phyloP scores from a whole-genome alignment of 352 stramenopile species.

The Globisporangium iwayamae region DNA sequence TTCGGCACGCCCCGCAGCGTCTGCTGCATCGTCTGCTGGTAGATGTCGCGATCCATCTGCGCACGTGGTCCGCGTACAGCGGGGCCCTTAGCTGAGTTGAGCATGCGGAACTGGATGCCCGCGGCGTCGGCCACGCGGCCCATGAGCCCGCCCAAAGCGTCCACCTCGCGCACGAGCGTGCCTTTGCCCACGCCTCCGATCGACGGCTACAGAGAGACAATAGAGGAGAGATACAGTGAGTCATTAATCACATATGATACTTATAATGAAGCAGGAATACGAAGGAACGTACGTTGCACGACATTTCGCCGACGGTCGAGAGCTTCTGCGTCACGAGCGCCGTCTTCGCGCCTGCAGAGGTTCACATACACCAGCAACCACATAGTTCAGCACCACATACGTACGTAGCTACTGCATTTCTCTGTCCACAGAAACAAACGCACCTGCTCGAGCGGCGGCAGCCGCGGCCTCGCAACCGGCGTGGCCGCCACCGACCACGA shows the following conservation, averaged over 20 bases:
- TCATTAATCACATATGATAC: background rate
- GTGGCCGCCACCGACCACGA: constrained; percentile 61
- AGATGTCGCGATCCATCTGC: constrained; percentile 97
- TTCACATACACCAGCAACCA: background rate
- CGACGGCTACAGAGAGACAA: constrained; percentile 53
- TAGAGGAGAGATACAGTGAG: background rate
- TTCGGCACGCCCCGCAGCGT: constrained; percentile 74
- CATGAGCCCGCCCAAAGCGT: constrained; percentile 98
- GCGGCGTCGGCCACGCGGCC: constrained; percentile 92
- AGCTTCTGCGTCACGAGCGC: constrained; percentile 95
- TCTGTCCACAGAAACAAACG: background rate
- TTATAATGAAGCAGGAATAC: background rate
- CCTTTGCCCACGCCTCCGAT: constrained; percentile 99
- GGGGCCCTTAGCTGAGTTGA: constrained; percentile 94
- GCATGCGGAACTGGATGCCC: constrained; percentile 96
- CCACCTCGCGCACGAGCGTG: constrained; percentile 97
- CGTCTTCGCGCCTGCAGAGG: constrained; percentile 85
- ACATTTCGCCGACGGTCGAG: constrained; percentile 96
- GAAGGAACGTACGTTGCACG: constrained; percentile 89
- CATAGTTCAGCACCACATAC: background rate
- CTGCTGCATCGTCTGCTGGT: constrained; percentile 94
- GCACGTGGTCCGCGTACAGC: constrained; percentile 88
- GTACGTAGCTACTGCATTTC: background rate
- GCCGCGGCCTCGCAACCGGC: constrained; percentile 59
- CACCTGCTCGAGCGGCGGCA: constrained; percentile 47